phyloP scores from a whole-genome alignment of 805 yeast genomes.

The Candida chauliodis region DNA sequence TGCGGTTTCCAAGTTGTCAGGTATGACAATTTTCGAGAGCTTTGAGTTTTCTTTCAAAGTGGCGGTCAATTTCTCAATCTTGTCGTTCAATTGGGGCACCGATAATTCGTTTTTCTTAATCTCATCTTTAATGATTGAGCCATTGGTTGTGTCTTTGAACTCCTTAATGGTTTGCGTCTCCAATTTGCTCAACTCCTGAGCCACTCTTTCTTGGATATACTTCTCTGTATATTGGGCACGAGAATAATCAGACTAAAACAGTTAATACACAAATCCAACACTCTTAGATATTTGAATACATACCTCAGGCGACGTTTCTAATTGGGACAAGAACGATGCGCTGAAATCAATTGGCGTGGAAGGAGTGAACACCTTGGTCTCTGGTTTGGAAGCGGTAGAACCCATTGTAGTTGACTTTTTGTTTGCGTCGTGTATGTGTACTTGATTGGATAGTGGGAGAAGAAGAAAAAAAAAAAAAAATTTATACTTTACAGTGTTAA shows the following conservation, averaged over 20 bases:
- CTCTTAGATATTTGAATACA: constrained; percentile 13
- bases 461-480: constrained; percentile 3
- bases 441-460: constrained; percentile 1
- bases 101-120: constrained; percentile 14
- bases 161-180: constrained; percentile 49
- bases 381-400: constrained; percentile 56
- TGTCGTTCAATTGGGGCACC: constrained; percentile 36
- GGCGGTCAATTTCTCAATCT: constrained; percentile 33
- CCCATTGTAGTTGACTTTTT: constrained; percentile 43
- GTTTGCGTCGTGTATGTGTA: constrained; percentile 5
- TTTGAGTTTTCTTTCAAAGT: constrained; percentile 32
- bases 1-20: constrained; percentile 40
- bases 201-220: constrained; percentile 62
- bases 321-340: constrained; percentile 57
- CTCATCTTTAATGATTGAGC: constrained; percentile 35
- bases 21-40: constrained; percentile 28
- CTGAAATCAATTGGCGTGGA: constrained; percentile 66
- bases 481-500: neutral
- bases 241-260: constrained; percentile 53
- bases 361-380: constrained; percentile 65
- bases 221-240: constrained; percentile 67
- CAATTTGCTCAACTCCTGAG: constrained; percentile 51
- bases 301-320: constrained; percentile 57
- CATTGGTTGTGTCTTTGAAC: constrained; percentile 49
- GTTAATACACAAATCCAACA: constrained; percentile 1